These are phyloP conservation scores for Marsdenia floribunda DNA, from an alignment of 257 asterid species.

Conservation along the genomic window DNA sequence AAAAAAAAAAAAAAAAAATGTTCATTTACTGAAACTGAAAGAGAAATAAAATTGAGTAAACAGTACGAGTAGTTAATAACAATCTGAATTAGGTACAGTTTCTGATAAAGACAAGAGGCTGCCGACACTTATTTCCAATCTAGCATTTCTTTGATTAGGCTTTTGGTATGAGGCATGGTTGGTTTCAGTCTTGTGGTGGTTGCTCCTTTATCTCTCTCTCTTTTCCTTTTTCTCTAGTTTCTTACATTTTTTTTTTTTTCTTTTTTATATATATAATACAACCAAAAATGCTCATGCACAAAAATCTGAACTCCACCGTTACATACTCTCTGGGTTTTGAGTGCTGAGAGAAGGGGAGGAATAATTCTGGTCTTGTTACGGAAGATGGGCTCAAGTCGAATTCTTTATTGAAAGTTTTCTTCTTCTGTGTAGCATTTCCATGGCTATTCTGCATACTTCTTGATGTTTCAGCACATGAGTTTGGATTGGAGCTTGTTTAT, in stretches of 20 bases:
- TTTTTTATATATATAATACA: neutral
- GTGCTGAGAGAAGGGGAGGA: neutral
- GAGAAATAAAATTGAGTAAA: neutral
- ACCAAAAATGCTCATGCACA: conserved; percentile 10
- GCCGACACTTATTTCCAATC: conserved; percentile 63
- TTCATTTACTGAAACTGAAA: no score
- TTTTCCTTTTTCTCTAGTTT: neutral
- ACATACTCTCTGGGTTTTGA: neutral
- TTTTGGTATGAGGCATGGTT: neutral
- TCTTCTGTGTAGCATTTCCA: neutral
- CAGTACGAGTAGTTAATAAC: neutral
- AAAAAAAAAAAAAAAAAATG: no score
- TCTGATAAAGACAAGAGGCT: conserved; percentile 46
- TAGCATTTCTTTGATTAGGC: conserved; percentile 16
- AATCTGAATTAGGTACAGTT: conserved; percentile 11
- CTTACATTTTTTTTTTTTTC: neutral
- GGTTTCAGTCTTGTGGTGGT: conserved; percentile 20
- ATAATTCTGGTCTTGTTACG: neutral
- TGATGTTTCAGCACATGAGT: conserved; percentile 9
- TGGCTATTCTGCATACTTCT: neutral
- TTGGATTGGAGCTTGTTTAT: conserved; percentile 1
- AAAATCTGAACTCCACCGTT: conserved; percentile 4
- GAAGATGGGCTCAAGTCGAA: neutral
- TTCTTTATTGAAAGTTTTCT: neutral
- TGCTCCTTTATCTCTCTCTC: conserved; percentile 24